A percentile compares a stretch with the other conserved stretches of the same genome.
phyloP scores from a whole-genome alignment of 495 filamentous ascomycete species.

The Xylaria nigripes region DNA sequence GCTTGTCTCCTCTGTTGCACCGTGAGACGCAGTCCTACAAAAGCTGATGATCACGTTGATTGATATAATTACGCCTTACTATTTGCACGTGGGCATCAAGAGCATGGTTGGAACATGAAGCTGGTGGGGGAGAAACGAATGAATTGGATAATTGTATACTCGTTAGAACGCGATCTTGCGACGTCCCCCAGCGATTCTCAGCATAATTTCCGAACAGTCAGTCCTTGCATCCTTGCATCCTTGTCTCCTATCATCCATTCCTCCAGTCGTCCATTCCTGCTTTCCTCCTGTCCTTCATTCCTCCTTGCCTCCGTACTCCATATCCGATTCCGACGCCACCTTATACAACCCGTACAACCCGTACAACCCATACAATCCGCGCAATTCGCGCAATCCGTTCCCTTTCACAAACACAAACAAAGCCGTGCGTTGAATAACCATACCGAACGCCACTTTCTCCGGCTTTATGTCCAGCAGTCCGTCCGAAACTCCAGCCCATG shows the following conservation, averaged over 20 bases:
- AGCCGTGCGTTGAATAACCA: slow-evolving; percentile 5
- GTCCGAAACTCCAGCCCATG: background rate
- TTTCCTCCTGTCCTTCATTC: too few species aligned
- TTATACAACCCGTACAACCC: background rate
- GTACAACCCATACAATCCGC: background rate
- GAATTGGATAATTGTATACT: slow-evolving; percentile 8
- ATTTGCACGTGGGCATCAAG: too few species aligned
- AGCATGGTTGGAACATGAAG: background rate
- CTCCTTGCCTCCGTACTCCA: background rate
- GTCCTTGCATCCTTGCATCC: background rate
- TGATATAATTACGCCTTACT: too few species aligned
- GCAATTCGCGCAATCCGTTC: background rate
- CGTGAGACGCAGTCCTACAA: too few species aligned
- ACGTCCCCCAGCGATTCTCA: background rate
- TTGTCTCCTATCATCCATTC: background rate
- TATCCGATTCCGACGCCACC: background rate
- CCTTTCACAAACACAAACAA: background rate
- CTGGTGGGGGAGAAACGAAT: background rate
- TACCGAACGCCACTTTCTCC: background rate
- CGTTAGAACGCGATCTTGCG: background rate
- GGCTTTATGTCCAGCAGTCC: background rate
- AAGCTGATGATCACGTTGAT: too few species aligned
- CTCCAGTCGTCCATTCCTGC: too few species aligned
- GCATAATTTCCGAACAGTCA: background rate
- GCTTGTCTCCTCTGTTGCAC: too few species aligned